Conservation (phyloP, 148 eudicot genomes). For the Silene latifolia region DNA sequence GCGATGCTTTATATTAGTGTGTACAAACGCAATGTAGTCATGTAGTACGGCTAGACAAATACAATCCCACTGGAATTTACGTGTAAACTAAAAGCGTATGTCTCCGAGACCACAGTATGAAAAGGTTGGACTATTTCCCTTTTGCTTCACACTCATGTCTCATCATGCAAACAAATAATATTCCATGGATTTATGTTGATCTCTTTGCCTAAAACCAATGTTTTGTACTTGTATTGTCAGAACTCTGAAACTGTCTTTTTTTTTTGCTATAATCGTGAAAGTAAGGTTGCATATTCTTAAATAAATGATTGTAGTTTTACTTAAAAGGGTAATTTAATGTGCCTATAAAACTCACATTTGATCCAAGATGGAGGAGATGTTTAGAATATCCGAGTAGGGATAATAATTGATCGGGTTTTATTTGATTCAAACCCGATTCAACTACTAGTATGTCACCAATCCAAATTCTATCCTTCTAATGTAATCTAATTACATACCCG, state of each 20-base stretch:
- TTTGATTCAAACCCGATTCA: too few relatives aligned
- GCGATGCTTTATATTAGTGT: neutral
- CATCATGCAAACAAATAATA: conserved; percentile 9
- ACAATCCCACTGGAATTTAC: neutral
- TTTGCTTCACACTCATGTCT: neutral
- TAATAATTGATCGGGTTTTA: too few relatives aligned
- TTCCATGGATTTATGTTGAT: conserved; percentile 5
- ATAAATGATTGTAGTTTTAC: too few relatives aligned
- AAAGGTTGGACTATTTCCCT: conserved; percentile 10
- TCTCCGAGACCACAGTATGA: conserved; percentile 3
- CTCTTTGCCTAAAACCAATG: neutral
- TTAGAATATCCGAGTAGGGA: too few relatives aligned
- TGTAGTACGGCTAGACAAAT: conserved; percentile 7
- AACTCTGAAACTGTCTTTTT: neutral
- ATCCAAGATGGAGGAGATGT: too few relatives aligned
- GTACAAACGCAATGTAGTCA: neutral
- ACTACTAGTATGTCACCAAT: too few relatives aligned
- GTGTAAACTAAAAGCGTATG: neutral
- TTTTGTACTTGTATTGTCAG: neutral
- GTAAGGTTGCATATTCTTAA: neutral
- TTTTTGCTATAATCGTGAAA: neutral
- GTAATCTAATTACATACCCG: too few relatives aligned
- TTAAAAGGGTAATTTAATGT: neutral
- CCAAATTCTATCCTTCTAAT: too few relatives aligned
- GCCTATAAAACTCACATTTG: too few relatives aligned